Evolutionary conservation across 2,329 filamentous ascomycete genomes (phyloP), one percentile per base, ranked within the genome.

Genomic region (Bipolaris sorokiniana): DNA sequence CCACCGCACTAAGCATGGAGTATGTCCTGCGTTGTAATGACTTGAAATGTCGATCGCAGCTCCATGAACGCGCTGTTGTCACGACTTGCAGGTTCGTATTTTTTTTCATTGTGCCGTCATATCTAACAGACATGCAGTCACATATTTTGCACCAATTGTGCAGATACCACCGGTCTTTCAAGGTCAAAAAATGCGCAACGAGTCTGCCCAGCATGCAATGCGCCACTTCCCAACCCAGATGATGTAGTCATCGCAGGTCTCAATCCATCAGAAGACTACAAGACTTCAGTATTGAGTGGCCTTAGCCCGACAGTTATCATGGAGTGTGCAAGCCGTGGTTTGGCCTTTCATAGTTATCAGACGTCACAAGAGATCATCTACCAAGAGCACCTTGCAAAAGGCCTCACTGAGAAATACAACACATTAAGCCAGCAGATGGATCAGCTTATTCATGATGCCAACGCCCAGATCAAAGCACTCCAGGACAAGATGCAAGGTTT

Each of bases 321-420:
- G 84, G 93, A 97, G 67, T 96, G 92, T 75, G 90, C 91, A 20
- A 87, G 89, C 5, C 84, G 90, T 64, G 92, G 89, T 1, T 76
- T 97, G 62, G 86, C 84, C 31, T 97, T 97, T 72, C 96, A 92
- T 89, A 88, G 86, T 28, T 97, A 96, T 68, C 92, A 97, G 72
- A 87, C 88, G 18, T 88, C 87, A 2, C 90, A 95, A 68, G 90
- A 97, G 76, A 90, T 96, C 56, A 84, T 88, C 50, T 96, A 93
- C 68, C 90, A 96, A 71, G 88, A 92, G 65, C 87, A 89, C 64
- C 78, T 91, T 1, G 87, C 86, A 41, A 92, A 88, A 68, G 87
- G 83, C 9, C 77, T 96, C 59, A 86, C 85, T 0, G 89, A 92
- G 10, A 93, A 90, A 72, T 92, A 90, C 71, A 78, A 82, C 1